Evolutionary conservation across 139 green algal genomes (phyloP), one percentile per base, ranked within the genome.

Genomic region (Axilococcus clingmanii): DNA sequence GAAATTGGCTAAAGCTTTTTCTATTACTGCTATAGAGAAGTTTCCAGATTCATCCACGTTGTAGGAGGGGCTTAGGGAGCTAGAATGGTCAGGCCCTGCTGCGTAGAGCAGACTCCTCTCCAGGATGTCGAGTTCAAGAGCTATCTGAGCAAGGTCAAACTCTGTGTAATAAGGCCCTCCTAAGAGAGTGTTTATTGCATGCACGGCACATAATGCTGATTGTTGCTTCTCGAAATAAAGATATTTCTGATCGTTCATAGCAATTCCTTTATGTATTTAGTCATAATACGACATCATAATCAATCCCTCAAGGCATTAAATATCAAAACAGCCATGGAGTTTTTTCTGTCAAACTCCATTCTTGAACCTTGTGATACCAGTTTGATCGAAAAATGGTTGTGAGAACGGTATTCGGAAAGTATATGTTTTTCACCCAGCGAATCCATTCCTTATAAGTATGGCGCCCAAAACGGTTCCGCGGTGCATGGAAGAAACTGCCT

Each of bases 1-100:
- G 69, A 72, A 94, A 22, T 82, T 54, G 41, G 86, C 55, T 40
- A 94, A 64, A 3, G 85, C 85, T 40, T 80, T 76, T 23, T 30
- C 55, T 17, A 94, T 58, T 19, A 91, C 82, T 65, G 89, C 80
- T 30, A 88, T 81, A 40, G 52, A 78, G 62, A 94, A 95, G 61
- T 86, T 91, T 41, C 86, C 86, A 50, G 76, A 67, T 5, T 67
- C 58, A 15, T 72, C 78, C 34, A 93, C 76, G 58, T 95, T 95
- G 25, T 69, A 72, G 12, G 57, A 68, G 15, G 77, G 75, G 9
- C 65, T 54, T 17, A 69, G 30, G 43, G 65, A 79, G 30, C 80
- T 72, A 6, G 52, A 35, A 3, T 22, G 55, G n/a, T 83, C 68
- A 38, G 70, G 29, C 4, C 72, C 77, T 2, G 60, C 48, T 32